Percentiles rank a stretch among this genome's conserved stretches.
Evolutionary conservation across 176 grass and related monocot genomes (phyloP).

Genomic region (Eragrostis curvula): DNA sequence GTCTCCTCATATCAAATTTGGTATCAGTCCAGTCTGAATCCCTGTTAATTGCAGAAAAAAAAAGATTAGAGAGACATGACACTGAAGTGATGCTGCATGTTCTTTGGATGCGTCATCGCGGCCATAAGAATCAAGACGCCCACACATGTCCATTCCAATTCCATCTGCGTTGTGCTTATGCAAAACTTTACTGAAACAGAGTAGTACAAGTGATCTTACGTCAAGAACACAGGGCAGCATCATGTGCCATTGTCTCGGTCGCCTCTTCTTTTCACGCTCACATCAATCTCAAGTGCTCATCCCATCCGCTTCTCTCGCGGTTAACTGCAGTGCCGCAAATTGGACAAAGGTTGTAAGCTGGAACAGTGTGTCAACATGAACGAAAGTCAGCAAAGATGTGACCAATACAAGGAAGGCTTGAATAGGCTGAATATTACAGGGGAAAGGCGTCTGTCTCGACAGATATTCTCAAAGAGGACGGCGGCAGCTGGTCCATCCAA

Average conservation of each 20-base stretch:
- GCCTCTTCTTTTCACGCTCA: conserved; percentile 33
- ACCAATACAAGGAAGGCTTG: not conserved
- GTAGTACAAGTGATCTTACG: conserved; percentile 28
- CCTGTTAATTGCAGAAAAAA: no score
- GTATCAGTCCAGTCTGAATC: no score
- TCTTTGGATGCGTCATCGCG: no score
- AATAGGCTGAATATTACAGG: no score
- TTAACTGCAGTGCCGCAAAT: not conserved
- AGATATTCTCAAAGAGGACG: not conserved
- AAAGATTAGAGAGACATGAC: no score
- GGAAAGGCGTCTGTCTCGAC: not conserved
- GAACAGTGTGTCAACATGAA: not conserved
- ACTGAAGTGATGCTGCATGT: no score
- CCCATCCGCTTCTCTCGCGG: not conserved
- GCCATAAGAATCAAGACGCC: no score
- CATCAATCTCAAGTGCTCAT: not conserved
- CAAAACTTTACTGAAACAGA: not conserved
- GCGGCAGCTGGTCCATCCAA: not conserved
- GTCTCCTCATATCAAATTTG: not conserved
- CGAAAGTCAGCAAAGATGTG: not conserved
- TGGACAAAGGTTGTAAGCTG: not conserved
- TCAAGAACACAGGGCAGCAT: no score
- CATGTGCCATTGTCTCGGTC: not conserved
- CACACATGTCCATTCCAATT: not conserved
- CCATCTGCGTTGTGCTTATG: not conserved